Evolutionary conservation across 768 basidiomycete species (phyloP).

Genomic region (Leucosporidium creatinivorum): DNA sequence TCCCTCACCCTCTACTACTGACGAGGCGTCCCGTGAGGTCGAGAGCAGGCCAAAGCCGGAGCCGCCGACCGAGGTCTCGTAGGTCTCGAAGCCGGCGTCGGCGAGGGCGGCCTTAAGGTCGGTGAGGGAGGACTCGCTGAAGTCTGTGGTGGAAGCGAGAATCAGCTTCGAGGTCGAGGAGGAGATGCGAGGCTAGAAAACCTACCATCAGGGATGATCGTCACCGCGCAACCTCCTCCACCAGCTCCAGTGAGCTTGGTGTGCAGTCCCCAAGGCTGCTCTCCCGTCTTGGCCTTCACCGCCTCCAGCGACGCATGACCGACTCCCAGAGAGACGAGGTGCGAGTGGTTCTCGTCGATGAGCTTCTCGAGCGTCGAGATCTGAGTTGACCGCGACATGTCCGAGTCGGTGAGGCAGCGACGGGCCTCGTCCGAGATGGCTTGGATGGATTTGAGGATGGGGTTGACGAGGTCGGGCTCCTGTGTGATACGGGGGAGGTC

Average conservation of each 20-base stretch:
- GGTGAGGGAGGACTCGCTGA: constrained; percentile 55
- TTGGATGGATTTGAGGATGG: constrained; percentile 72
- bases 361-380: constrained; percentile 66
- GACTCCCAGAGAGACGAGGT: constrained; percentile 77
- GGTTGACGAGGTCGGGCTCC: constrained; percentile 79
- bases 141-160: constrained; percentile 50
- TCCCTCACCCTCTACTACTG: constrained; percentile 27
- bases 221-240: constrained; percentile 96
- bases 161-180: not conserved
- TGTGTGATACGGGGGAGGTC: constrained; percentile 33
- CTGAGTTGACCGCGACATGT: constrained; percentile 59
- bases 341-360: constrained; percentile 80
- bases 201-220: constrained; percentile 86
- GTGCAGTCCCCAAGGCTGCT: constrained; percentile 59
- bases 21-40: not conserved
- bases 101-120: constrained; percentile 57
- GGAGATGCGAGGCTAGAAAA: constrained; percentile 19
- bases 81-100: constrained; percentile 64
- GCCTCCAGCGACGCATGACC: constrained; percentile 82
- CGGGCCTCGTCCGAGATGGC: constrained; percentile 74
- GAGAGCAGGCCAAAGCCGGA: constrained; percentile 69
- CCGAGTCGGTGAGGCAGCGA: constrained; percentile 63
- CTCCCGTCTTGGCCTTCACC: constrained; percentile 63
- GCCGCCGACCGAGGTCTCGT: constrained; percentile 88
- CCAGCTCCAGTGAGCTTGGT: constrained; percentile 98